Percentiles rank a stretch among this genome's conserved stretches.
Evolutionary conservation across 1,284 basidiomycete species (phyloP).

Genomic region (Porodaedalea pini): DNA sequence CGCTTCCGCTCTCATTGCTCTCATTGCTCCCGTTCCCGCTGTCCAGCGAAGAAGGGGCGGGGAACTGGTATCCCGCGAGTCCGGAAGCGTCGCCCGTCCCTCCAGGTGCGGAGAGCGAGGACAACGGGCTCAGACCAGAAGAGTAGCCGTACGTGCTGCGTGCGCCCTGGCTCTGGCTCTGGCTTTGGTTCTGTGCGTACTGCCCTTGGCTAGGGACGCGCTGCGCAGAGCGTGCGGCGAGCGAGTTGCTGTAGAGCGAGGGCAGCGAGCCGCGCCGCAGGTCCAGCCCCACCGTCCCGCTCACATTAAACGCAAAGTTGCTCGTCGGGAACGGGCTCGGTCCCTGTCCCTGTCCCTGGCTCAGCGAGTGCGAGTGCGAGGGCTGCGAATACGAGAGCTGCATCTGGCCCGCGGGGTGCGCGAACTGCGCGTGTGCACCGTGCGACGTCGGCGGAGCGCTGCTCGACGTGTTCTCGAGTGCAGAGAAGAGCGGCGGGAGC

Average conservation of each 20-base stretch:
- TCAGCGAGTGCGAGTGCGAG: conserved; percentile 1
- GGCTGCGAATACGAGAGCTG: neutral
- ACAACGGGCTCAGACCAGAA: neutral
- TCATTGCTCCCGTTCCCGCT: neutral
- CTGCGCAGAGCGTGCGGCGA: conserved; percentile 30
- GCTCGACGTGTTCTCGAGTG: conserved; percentile 4
- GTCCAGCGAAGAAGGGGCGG: neutral
- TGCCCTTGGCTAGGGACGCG: conserved; percentile 25
- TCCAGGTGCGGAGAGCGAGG: neutral
- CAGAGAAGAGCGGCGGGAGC: conserved; percentile 13
- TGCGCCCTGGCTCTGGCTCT: neutral
- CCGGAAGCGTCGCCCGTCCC: neutral
- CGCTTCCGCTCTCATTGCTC: too few relatives aligned
- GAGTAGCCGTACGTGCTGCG: neutral
- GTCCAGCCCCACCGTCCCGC: conserved; percentile 37
- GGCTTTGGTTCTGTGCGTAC: neutral
- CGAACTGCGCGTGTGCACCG: conserved; percentile 1
- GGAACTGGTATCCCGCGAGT: conserved; percentile 20
- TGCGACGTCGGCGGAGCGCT: conserved; percentile 9
- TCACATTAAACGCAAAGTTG: conserved; percentile 3
- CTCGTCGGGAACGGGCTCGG: conserved; percentile 1
- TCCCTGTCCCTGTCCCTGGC: conserved; percentile 1
- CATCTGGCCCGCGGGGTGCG: neutral
- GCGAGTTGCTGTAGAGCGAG: conserved; percentile 48
- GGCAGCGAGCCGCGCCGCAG: conserved; percentile 62